Evolutionary conservation across 2,329 filamentous ascomycete genomes (phyloP), one percentile per base, ranked within the genome.

Genomic region (Trichoderma sp.): DNA sequence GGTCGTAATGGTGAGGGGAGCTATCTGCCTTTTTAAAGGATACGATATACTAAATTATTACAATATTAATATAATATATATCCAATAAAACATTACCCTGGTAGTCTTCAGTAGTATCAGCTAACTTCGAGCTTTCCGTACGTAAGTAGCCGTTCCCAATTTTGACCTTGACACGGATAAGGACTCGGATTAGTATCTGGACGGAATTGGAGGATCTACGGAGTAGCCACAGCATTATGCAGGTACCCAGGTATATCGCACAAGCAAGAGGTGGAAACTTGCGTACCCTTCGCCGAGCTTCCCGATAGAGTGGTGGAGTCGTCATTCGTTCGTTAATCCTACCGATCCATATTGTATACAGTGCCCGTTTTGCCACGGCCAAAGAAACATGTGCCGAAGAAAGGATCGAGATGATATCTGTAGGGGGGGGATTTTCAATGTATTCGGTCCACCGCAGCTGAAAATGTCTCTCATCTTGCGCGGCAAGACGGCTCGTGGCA

Each of bases 371-470:
- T 50, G 1, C 3, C 9, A 50, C 9, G 1, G 4, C 1, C 4
- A 50, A n/a, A n/a, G 15, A 27, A 4, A 5, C n/a, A 6, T 1
- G 3, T n/a, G 7, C 25, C 22, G 5, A 27, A 37, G 22, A n/a
- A 12, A n/a, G 19, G 12, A 19, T 32, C 15, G 7, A 45, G 6
- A 15, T n/a, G 5, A 5, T 13, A 4, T 22, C 52, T n/a, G 19
- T 9, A 45, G 32, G 9, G 8, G 13, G 39, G 5, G 12, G 4
- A 2, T 22, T 17, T 34, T n/a, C 42, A 17, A 35, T n/a, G 22
- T 50, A 4, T 37, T 15, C 13, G 35, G 32, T 54, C 50, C 63
- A 66, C 52, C n/a, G 53, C 53, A 58, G 63, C 63, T 66, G 63
- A 65, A 50, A 29, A 15, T 50, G 53, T 48, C 39, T 58, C 37